Evolutionary conservation across 1,284 basidiomycete species (phyloP), one percentile per base, ranked within the genome.

Genomic region (Neolentinus lepideus): DNA sequence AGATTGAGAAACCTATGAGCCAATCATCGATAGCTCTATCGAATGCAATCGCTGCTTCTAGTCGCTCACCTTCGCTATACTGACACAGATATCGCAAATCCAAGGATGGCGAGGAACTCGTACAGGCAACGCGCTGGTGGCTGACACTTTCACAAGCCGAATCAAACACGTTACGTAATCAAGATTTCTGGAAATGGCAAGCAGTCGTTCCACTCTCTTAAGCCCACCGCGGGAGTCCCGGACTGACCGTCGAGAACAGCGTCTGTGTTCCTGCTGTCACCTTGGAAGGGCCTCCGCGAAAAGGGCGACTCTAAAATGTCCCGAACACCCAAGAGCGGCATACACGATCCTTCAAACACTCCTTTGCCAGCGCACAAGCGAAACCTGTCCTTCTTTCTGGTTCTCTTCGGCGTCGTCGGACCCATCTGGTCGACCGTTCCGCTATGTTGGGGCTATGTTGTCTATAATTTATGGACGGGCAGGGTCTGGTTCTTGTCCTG

Each of bases 391-490:
- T 90, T 81, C 65, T 88, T 84, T 62, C 27, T 79, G 54, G 81
- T 81, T 58, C 69, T 90, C 47, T 58, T 85, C 58, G 62, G 75
- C 54, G 64, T 83, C 54, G 81, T 93, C 56, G 65, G 81, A n/a
- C 83, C 85, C 11, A 66, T 94, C 54, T 91, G 89, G 84, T 77
- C 79, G 27, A 69, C 84, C 35, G 76, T 83, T 3, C 88, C 90
- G 9, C 61, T 87, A 19, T 80, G 84, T 14, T 93, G 89, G 90
- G 65, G 67, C 10, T 90, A 83, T 66, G 78, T 87, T 45, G 55
- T 81, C 54, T 83, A 84, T 67, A 70, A 76, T 60, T 70, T 84
- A 56, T 74, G 66, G 57, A 71, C 68, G 61, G 77, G 79, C 60
- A 71, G 64, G 55, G 64, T 78, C 58, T 79, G 64, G 69, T 67